Evolutionary conservation across 805 yeast species (phyloP).

Genomic region (Sugiyamaella smithiae): DNA sequence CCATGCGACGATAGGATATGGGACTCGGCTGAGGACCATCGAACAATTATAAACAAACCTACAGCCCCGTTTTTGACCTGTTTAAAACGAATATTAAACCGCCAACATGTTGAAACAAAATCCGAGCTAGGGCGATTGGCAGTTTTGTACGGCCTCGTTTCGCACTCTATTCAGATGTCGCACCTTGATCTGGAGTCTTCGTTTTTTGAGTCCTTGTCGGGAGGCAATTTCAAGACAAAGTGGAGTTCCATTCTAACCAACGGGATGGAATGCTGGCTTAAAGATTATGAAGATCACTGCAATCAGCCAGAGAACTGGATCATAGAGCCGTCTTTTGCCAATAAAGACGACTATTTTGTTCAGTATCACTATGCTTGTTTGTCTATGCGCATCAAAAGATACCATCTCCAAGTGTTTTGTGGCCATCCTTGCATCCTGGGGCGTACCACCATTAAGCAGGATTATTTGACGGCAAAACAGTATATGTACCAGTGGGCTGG

Average conservation of each 20-base stretch:
- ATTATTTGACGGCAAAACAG: slow-evolving; percentile 46
- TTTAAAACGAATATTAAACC: slow-evolving; percentile 55
- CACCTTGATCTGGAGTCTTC: slow-evolving; percentile 57
- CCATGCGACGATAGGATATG: slow-evolving; percentile 63
- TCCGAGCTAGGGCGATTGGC: slow-evolving; percentile 64
- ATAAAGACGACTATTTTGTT: slow-evolving; percentile 2
- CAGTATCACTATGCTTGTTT: slow-evolving; percentile 67
- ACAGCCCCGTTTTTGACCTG: slow-evolving; percentile 49
- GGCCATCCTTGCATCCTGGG: slow-evolving; percentile 81
- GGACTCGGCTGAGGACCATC: slow-evolving; percentile 37
- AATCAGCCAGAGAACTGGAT: background rate
- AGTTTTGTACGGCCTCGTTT: slow-evolving; percentile 60
- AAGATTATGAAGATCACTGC: slow-evolving; percentile 18
- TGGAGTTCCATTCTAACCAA: slow-evolving; percentile 71
- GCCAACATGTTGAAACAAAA: slow-evolving; percentile 44
- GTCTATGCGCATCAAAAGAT: slow-evolving; percentile 64
- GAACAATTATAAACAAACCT: slow-evolving; percentile 16
- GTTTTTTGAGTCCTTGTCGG: slow-evolving; percentile 1
- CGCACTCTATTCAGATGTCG: slow-evolving; percentile 67
- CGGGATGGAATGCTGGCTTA: slow-evolving; percentile 66
- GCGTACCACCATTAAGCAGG: slow-evolving; percentile 51
- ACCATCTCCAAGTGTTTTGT: slow-evolving; percentile 69
- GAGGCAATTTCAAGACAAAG: slow-evolving; percentile 35
- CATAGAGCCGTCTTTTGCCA: background rate
- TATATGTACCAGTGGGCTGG: slow-evolving; percentile 53